These are phyloP conservation scores for Fusarium austroafricanum DNA, from an alignment of 2,329 filamentous ascomycete genomes.

Conservation along the genomic window DNA sequence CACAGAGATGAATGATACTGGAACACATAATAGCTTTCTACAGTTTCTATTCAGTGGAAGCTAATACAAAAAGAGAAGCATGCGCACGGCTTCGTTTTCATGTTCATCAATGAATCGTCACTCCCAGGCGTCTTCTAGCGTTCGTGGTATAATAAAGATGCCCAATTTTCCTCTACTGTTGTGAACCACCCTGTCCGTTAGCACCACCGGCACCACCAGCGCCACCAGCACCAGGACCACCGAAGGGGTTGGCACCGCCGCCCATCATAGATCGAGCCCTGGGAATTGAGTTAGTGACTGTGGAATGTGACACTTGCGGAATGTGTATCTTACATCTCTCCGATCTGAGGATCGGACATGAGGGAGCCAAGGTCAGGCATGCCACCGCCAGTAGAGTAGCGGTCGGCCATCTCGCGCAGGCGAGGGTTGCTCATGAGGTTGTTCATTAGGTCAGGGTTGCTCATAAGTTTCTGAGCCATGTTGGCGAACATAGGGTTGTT, in stretches of 20 bases:
- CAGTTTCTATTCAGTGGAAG: constrained; percentile 39
- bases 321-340: constrained; percentile 81
- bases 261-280: constrained; percentile 63
- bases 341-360: constrained; percentile 93
- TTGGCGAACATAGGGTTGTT: constrained; percentile 97
- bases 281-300: neutral
- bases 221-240: constrained; percentile 46
- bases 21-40: constrained; percentile 22
- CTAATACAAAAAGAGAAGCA: constrained; percentile 20
- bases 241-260: constrained; percentile 45
- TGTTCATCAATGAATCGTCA: constrained; percentile 40
- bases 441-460: constrained; percentile 90
- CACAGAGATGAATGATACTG: neutral
- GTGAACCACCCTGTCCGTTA: constrained; percentile 42
- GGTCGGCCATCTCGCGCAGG: constrained; percentile 86
- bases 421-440: constrained; percentile 96
- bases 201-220: constrained; percentile 3
- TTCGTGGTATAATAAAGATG: constrained; percentile 40
- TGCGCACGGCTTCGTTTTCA: constrained; percentile 28
- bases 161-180: constrained; percentile 38
- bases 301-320: neutral
- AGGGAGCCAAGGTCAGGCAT: constrained; percentile 88
- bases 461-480: constrained; percentile 98
- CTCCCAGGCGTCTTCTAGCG: constrained; percentile 18
- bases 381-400: constrained; percentile 80